Evolutionary conservation across 495 filamentous ascomycete genomes (phyloP), one percentile per base, ranked within the genome.

Genomic region (Pyrenula massariospora): DNA sequence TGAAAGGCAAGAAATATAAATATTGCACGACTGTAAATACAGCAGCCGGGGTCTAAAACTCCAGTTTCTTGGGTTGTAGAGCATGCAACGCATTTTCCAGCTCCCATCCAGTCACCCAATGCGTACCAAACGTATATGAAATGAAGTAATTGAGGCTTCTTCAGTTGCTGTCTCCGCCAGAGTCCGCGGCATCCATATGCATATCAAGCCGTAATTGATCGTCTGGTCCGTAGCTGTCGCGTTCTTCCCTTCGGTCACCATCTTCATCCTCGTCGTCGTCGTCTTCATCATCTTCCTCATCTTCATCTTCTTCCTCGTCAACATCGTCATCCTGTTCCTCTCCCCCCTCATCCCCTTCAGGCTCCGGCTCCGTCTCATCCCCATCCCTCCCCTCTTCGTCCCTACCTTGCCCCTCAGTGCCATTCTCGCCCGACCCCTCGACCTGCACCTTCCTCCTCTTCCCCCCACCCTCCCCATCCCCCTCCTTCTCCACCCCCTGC

Each of bases 301-400:
- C 71, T 58, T 73, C 75, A 25, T 72, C 71, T 54, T 73, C 68
- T 12, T 55, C 50, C 31, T 85, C 74, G 15, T 82, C 82, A 62
- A 87, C 83, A 60, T 86, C 78, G 57, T 84, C 78, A 19, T 85
- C 79, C 24, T 75, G 75, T 19, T 65, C 68, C 20, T 63, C 63
- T 3, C 61, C 53, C 21, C 72, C 73, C 15, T 74, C 72, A 5
- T 69, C 66, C 1, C 5, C 63, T 71, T 77, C 75, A 8, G 71
- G 76, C 48, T 81, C 78, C 42, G 79, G 74, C 10, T 79, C 81
- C 25, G 77, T 79, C 0, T 79, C 79, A 1, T 77, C 76, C 8
- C 79, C 77, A 11, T 79, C 79, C 3, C 77, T 70, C 36, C 78
- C 73, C 55, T 73, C 68, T 20, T 68, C 65, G 25, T 73, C 73